These are phyloP conservation scores for Euphorbia schlechtendalii DNA, from an alignment of 441 rosid species.

Conservation along the genomic window DNA sequence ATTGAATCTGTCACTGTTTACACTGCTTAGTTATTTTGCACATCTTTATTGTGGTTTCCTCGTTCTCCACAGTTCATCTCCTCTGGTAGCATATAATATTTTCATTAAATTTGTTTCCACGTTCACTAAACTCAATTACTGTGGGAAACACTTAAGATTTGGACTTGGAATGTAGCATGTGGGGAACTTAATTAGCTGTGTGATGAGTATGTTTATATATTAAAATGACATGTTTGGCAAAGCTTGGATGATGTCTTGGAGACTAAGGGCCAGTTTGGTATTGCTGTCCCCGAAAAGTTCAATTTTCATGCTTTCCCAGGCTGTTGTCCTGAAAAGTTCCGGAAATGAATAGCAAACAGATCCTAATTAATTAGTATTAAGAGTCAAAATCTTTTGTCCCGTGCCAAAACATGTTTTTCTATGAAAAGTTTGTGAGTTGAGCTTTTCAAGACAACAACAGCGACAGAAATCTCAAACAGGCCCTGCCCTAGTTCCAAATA, in stretches of 20 bases:
- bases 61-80: background rate
- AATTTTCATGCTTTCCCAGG: too few species aligned
- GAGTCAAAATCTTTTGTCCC: too few species aligned
- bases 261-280: too few species aligned
- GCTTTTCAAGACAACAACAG: too few species aligned
- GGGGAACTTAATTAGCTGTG: background rate
- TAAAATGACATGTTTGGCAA: background rate
- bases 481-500: too few species aligned
- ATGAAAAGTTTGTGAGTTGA: too few species aligned
- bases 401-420: too few species aligned
- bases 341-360: too few species aligned
- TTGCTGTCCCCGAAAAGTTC: too few species aligned
- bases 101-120: background rate
- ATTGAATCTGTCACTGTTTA: background rate
- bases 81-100: background rate
- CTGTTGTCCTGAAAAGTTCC: too few species aligned
- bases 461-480: too few species aligned
- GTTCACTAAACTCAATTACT: background rate
- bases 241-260: background rate
- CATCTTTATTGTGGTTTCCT: background rate
- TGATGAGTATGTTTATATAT: background rate
- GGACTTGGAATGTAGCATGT: background rate
- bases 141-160: background rate
- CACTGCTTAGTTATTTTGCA: background rate
- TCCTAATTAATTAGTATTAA: too few species aligned